Evolutionary conservation across 1,284 basidiomycete species (phyloP), one percentile per base, ranked within the genome.

Genomic region (Anthracocystis setariae): DNA sequence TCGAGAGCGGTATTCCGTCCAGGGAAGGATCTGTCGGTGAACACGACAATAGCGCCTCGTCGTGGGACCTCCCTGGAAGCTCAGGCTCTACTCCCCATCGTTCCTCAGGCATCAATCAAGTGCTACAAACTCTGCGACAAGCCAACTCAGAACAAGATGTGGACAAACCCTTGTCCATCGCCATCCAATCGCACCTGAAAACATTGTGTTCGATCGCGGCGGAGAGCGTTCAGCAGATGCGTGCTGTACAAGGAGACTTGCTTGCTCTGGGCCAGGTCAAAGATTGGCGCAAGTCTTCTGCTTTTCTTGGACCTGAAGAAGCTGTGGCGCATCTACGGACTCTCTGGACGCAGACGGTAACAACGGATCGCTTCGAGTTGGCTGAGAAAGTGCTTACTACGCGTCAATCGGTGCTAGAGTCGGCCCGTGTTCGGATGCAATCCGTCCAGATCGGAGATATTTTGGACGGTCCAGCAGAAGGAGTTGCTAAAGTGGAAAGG

Each of bases 1-100:
- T 71, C 29, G 45, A 46, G 18, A n/a, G 27, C 18, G 45, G 46
- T 35, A 42, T 12, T 46, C 29, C 13, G 18, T 13, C 10, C 15
- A 5, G 13, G 20, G 10, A 20, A 20, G 18, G 4, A 27, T 17
- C 23, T 18, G 20, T 35, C 9, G 38, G 17, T 20, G 15, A 89
- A 42, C 85, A 94, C 0, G 93, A 91, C 7, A 96, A 94, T 94
- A 87, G 92, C 37, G 92, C 92, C 1, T 90, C 91, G 56, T 90
- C 89, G 1, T 98, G 95, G 94, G 93, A 98, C 81, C 85, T 79
- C 8, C 76, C 77, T 2, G n/a, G 33, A 27, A 18, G 7, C 20
- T 10, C 27, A 1, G 32, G 18, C 15, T 9, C 54, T 5, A 4
- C 83, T 3, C 39, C 33, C 20, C 55, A 23, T 15, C 24, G 23